Evolutionary conservation across 352 stramenopile genomes (phyloP), one percentile per base, ranked within the genome.

Genomic region (Globisporangium heterothallicum): DNA sequence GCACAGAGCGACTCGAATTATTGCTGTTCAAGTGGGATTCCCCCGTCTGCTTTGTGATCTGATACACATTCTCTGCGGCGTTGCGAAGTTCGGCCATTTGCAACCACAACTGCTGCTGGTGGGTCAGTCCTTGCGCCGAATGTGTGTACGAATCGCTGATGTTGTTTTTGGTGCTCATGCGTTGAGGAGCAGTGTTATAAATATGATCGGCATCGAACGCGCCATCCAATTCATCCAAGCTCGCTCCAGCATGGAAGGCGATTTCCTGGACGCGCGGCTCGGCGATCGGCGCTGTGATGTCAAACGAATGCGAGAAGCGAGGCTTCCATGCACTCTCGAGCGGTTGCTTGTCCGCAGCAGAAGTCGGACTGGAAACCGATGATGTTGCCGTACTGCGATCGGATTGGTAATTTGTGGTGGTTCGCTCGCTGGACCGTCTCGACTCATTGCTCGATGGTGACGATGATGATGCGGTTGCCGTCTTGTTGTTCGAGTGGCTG

Each of bases 81-180:
- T 66, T 52, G 6, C 71, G 66, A 8, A 82, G 60, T 19, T 82
- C 66, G 9, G 66, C 69, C 42, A 82, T 79, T 32, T 77, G 71
- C 19, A 73, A 51, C 68, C 68, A 82, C 34, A 82, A 32, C 43
- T 75, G 53, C 43, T 59, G 24, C 34, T 59, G 42, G 22, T 59
- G 53, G 4, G 53, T 53, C 9, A 59, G 44, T n/a, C 13, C 19
- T 10, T 26, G 26, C 46, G 46, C 14, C 29, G 24, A 4, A 5
- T 16, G 29, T 14, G 19, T 6, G 25, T 7, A 40, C n/a, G n/a
- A n/a, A n/a, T n/a, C n/a, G n/a, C n/a, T n/a, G n/a, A n/a, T n/a
- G n/a, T n/a, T n/a, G n/a, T n/a, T n/a, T n/a, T n/a, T n/a, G n/a
- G n/a, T n/a, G n/a, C n/a, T n/a, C n/a, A n/a, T n/a, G n/a, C n/a